A percentile compares a stretch with the other conserved stretches of the same genome.
These are phyloP conservation scores for Saccharum officinarum DNA, from an alignment of 176 grass and related monocot species.

Conservation along the genomic window DNA sequence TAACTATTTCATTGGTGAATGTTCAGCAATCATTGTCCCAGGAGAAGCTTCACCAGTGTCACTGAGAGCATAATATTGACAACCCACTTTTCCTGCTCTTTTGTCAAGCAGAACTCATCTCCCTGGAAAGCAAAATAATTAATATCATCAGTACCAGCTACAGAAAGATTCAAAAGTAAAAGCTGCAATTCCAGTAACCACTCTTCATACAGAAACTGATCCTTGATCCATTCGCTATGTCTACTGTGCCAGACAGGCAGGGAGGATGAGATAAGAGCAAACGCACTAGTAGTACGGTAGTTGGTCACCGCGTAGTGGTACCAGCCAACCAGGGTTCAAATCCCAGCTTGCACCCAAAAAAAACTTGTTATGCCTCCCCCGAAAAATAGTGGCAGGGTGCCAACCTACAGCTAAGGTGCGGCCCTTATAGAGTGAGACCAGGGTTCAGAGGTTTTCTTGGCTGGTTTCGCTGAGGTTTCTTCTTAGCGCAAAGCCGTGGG, in stretches of 20 bases:
- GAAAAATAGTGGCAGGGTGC: not conserved
- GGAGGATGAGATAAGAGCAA: not conserved
- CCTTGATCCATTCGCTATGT: not conserved
- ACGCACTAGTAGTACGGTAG: not conserved
- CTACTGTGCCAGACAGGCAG: not conserved
- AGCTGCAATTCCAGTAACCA: not conserved
- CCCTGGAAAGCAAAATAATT: conserved; percentile 26
- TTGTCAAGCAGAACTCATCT: conserved; percentile 62
- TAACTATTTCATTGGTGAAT: conserved; percentile 75
- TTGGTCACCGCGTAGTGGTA: not conserved
- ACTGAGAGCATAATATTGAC: conserved; percentile 70
- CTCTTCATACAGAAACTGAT: not conserved
- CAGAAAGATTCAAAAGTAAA: not conserved
- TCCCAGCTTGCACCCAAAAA: not conserved
- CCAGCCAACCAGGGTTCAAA: not conserved
- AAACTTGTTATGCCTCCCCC: not conserved
- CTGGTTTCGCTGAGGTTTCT: not conserved
- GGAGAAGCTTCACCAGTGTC: conserved; percentile 58
- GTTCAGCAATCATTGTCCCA: conserved; percentile 46
- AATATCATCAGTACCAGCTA: not conserved
- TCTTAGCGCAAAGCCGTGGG: not conserved
- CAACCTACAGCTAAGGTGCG: not conserved
- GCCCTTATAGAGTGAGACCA: not conserved
- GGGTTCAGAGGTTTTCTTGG: not conserved
- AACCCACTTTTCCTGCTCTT: conserved; percentile 67